phyloP scores from a whole-genome alignment of 2,329 filamentous ascomycete genomes.

The Alternaria longipes region DNA sequence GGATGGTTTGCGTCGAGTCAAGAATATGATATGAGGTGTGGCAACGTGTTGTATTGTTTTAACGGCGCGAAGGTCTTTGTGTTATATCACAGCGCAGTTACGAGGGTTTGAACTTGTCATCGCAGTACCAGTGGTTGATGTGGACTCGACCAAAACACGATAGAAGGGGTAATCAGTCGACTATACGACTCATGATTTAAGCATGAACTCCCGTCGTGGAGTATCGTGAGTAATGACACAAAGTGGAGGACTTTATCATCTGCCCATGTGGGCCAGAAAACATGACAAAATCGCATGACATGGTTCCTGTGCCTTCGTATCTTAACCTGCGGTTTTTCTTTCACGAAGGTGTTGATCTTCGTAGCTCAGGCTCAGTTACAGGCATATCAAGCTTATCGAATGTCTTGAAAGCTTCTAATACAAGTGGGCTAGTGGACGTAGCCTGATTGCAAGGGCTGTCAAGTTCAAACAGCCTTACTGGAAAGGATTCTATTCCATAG shows the following conservation, averaged over 20 bases:
- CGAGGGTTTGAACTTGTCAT: neutral
- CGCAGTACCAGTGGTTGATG: neutral
- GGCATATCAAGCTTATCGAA: neutral
- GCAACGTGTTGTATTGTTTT: neutral
- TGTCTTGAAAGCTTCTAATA: neutral
- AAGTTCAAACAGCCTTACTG: neutral
- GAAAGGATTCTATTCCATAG: neutral
- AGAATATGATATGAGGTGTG: neutral
- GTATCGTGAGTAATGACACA: neutral
- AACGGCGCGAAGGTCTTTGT: neutral
- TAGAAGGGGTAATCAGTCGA: neutral
- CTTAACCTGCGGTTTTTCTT: neutral
- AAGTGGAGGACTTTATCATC: neutral
- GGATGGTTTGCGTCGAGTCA: neutral
- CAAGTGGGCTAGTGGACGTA: neutral
- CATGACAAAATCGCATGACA: neutral
- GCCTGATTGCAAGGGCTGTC: no score
- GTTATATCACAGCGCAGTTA: no score
- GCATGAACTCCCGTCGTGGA: neutral
- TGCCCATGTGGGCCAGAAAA: neutral
- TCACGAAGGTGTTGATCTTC: neutral
- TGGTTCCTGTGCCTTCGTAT: neutral
- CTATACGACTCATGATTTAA: neutral
- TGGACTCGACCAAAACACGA: neutral
- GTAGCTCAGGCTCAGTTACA: neutral